Evolutionary conservation across 768 basidiomycete genomes (phyloP).

Genomic region (Dioszegia hungarica): DNA sequence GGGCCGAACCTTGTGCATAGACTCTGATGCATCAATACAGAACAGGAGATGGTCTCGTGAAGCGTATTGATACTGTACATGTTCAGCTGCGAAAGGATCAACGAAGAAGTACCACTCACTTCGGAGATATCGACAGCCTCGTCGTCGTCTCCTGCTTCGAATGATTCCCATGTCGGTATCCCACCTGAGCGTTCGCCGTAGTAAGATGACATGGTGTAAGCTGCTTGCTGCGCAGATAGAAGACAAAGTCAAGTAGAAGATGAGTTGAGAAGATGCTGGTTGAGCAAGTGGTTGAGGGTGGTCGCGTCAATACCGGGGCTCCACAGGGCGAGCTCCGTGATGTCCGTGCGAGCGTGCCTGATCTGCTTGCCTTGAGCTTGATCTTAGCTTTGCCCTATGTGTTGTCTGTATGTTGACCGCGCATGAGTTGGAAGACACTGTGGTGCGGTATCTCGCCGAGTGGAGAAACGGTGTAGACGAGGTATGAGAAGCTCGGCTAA

Average conservation of each 20-base stretch:
- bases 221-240: not conserved
- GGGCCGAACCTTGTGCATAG: constrained; percentile 73
- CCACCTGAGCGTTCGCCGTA: constrained; percentile 32
- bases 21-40: constrained; percentile 86
- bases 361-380: too few species aligned
- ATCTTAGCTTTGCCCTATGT: too few species aligned
- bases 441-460: too few species aligned
- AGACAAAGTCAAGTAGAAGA: not conserved
- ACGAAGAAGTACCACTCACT: constrained; percentile 14
- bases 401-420: too few species aligned
- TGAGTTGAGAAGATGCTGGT: not conserved
- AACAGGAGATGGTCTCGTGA: constrained; percentile 87
- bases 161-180: constrained; percentile 37
- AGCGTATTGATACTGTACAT: constrained; percentile 64
- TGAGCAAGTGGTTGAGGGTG: not conserved
- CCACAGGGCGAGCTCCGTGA: too few species aligned
- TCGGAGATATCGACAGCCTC: constrained; percentile 39
- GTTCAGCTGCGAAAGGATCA: constrained; percentile 4
- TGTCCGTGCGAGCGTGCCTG: too few species aligned
- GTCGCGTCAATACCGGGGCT: constrained; percentile 2
- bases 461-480: too few species aligned
- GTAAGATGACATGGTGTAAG: constrained; percentile 28
- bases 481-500: too few species aligned
- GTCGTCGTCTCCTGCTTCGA: constrained; percentile 36
- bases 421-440: too few species aligned